Conservation (phyloP, 2,329 filamentous ascomycete genomes). For the Penicillium olsonii region DNA sequence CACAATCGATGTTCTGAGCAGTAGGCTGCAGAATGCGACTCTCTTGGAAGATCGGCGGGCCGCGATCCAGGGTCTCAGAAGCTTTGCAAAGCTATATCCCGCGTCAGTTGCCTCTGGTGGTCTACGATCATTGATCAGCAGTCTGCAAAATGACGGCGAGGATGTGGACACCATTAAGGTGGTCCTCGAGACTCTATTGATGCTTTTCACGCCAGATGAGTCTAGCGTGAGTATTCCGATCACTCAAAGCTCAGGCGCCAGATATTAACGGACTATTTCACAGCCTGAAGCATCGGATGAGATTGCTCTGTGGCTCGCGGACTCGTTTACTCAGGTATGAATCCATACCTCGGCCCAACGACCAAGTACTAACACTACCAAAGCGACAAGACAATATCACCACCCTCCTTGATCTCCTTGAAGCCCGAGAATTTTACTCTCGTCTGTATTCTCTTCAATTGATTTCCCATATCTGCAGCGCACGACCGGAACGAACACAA, state of each 20-base stretch:
- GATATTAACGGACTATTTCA: conserved; percentile 24
- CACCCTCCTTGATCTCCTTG: conserved; percentile 83
- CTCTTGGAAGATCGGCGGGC: conserved; percentile 92
- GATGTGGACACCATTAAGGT: conserved; percentile 97
- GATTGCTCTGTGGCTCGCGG: conserved; percentile 91
- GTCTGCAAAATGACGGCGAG: conserved; percentile 81
- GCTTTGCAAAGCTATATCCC: conserved; percentile 94
- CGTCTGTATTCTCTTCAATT: conserved; percentile 89
- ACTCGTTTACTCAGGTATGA: conserved; percentile 88
- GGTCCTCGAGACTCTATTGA: conserved; percentile 89
- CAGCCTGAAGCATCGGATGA: conserved; percentile 93
- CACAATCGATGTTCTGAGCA: conserved; percentile 87
- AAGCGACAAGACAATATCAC: conserved; percentile 94
- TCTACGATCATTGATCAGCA: conserved; percentile 82
- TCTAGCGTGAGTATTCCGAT: conserved; percentile 52
- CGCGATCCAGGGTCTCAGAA: conserved; percentile 87
- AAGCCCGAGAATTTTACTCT: conserved; percentile 84
- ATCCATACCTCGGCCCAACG: conserved; percentile 12
- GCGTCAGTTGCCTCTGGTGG: conserved; percentile 93
- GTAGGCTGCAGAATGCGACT: conserved; percentile 82
- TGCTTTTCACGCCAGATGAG: conserved; percentile 77
- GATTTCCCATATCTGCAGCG: conserved; percentile 79
- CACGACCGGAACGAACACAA: conserved; percentile 86
- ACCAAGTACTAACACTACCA: conserved; percentile 51
- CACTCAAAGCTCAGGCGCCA: background rate